Evolutionary conservation across 2,329 filamentous ascomycete species (phyloP), one percentile per base, ranked within the genome.

Genomic region (Fusarium succisae): DNA sequence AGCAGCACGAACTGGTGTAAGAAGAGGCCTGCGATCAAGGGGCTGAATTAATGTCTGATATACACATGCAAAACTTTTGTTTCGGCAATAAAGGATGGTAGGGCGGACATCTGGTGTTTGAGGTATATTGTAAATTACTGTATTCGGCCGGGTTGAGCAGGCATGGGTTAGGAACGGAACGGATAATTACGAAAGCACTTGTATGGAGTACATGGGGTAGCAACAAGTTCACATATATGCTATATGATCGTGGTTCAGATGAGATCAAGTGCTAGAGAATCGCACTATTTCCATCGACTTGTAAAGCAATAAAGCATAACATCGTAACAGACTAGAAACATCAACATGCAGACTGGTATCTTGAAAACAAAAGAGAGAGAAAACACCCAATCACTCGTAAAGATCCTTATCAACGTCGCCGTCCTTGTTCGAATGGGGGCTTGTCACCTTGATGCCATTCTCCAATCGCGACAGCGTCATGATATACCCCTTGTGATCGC

Each of bases 401-500:
- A 82, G 57, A 10, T 72, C 73, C 30, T 73, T 63, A 26, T 81
- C 76, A 1, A 79, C 69, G 45, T 77, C 75, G 4, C 70, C 75
- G 10, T 78, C 74, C 79, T 86, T 86, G 39, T 66, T 80, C 2
- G 82, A 81, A 67, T 85, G 81, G 10, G 85, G 84, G 35, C 81
- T 85, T 41, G 84, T 87, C 50, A 85, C 83, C 74, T 79, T 80
- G 69, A 88, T 87, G 18, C 83, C 84, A 67, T 80, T 84, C 77
- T 87, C 86, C 61, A 87, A 55, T 43, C 82, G 80, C 22, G 79
- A 73, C 63, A 87, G 76, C 50, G 82, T 84, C 78, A 87, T 80
- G 22, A 77, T 76, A 54, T 85, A 84, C 13, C 79, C 79, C 78
- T 87, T 86, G 71, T 84, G 79, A 39, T 83, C 79, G 73, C 85